Evolutionary conservation across 1,139 yeast species (phyloP), one percentile per base, ranked within the genome.

Genomic region (Diutina rugosa): DNA sequence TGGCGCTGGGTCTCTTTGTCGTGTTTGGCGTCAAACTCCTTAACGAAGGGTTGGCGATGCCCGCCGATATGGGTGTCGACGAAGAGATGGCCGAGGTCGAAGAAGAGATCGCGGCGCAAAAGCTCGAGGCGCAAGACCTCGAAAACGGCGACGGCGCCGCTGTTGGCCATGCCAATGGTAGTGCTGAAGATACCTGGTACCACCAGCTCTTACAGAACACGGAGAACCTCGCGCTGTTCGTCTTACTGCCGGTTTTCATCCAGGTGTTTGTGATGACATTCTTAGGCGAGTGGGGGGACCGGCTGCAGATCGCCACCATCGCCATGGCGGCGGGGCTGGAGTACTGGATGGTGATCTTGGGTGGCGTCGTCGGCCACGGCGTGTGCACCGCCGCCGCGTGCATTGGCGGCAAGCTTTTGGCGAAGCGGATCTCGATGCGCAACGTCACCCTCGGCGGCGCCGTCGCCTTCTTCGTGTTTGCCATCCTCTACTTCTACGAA

Each of bases 321-420:
- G 99, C 99, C 56, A 87, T 93, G 95, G 98, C 98, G 55, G 97
- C 99, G 1, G 97, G 97, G 47, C 85, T 90, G 46, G 89, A 90
- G 69, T 93, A 90, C 72, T 85, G 95, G 93, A 78, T 78, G 65
- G 96, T 91, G 55, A 89, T 93, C 54, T 63, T 85, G 53, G 99
- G 99, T 58, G 96, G 96, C 28, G 82, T 90, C 51, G 69, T 87
- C 54, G 99, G 99, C 32, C 99, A 93, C 69, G 84, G 87, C 10
- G 58, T 87, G n/a, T 93, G 99, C 72, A 89, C 98, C 0, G 82
- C 82, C 54, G 81, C 90, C 59, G 99, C 99, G n/a, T 96, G 95
- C 57, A 59, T 89, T 59, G 98, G 98, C 53, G 99, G 99, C 44
- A 87, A 87, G 71, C 77, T 89, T 59, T 76, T 95, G 61, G 98